phyloP scores from a whole-genome alignment of 2,329 filamentous ascomycete species.

The Botrytis cinerea region DNA sequence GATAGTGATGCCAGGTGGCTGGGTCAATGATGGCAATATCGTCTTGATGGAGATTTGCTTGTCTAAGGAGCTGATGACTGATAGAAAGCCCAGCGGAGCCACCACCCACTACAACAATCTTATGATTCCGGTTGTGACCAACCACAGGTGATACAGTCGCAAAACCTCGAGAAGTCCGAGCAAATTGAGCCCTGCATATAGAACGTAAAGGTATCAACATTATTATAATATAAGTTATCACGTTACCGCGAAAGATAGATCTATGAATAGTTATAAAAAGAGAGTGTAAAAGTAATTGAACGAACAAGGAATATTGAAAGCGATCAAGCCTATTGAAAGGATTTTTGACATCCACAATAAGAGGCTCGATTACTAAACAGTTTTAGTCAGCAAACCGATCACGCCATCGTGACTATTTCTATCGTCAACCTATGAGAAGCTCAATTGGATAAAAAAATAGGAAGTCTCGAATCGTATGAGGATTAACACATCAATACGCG shows the following conservation, averaged over 20 bases:
- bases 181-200: background rate
- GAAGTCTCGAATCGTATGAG: background rate
- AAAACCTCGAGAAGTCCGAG: slow-evolving; percentile 15
- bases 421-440: background rate
- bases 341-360: background rate
- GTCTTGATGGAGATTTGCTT: slow-evolving; percentile 55
- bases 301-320: background rate
- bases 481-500: background rate
- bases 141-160: slow-evolving; percentile 42
- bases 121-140: slow-evolving; percentile 52
- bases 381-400: slow-evolving; percentile 10
- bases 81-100: slow-evolving; percentile 66
- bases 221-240: background rate
- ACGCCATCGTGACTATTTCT: slow-evolving; percentile 4
- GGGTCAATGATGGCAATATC: slow-evolving; percentile 69
- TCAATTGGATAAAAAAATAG: background rate
- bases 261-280: background rate
- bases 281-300: background rate
- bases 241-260: background rate
- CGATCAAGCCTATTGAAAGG: background rate
- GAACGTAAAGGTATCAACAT: background rate
- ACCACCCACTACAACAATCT: slow-evolving; percentile 66
- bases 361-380: background rate
- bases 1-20: slow-evolving; percentile 64
- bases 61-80: slow-evolving; percentile 66